Evolutionary conservation across 2,329 filamentous ascomycete species (phyloP).

Genomic region (Akanthomyces dipterigenus): DNA sequence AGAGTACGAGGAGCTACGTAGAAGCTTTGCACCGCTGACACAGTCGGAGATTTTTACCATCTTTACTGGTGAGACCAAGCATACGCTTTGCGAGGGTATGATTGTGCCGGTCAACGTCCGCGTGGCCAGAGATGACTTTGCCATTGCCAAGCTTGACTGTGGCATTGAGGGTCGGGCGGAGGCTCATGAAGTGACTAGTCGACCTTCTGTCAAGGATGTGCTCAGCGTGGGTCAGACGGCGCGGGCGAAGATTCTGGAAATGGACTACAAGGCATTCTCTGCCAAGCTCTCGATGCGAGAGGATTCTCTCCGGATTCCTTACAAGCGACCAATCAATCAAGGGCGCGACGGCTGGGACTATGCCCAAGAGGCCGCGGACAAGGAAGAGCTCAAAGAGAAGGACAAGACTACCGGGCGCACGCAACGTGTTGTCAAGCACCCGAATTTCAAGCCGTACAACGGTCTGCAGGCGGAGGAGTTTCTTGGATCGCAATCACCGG

Average conservation of each 20-base stretch:
- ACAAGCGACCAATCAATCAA: constrained; percentile 62
- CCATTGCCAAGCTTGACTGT: constrained; percentile 88
- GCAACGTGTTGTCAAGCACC: constrained; percentile 95
- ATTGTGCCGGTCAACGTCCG: constrained; percentile 85
- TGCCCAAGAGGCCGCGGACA: constrained; percentile 70
- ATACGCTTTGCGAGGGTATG: constrained; percentile 82
- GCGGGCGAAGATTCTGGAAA: constrained; percentile 77
- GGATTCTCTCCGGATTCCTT: constrained; percentile 68
- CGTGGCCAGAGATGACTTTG: constrained; percentile 83
- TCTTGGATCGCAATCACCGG: constrained; percentile 74
- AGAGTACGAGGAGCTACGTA: constrained; percentile 89
- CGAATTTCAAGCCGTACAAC: constrained; percentile 91
- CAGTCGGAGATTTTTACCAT: constrained; percentile 88
- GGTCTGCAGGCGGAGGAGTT: constrained; percentile 88
- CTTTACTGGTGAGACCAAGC: constrained; percentile 86
- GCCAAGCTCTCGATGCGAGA: constrained; percentile 82
- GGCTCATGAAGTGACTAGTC: constrained; percentile 71
- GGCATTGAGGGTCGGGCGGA: constrained; percentile 87
- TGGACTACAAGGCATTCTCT: constrained; percentile 80
- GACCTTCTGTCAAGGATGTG: constrained; percentile 63
- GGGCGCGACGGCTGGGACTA: constrained; percentile 83
- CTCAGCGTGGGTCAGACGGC: constrained; percentile 77
- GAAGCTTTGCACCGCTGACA: constrained; percentile 63
- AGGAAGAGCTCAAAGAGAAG: constrained; percentile 77
- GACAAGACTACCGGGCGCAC: constrained; percentile 78